Evolutionary conservation across 306 rosid species (phyloP), one percentile per base, ranked within the genome.

Genomic region (Cicer yamashitae): DNA sequence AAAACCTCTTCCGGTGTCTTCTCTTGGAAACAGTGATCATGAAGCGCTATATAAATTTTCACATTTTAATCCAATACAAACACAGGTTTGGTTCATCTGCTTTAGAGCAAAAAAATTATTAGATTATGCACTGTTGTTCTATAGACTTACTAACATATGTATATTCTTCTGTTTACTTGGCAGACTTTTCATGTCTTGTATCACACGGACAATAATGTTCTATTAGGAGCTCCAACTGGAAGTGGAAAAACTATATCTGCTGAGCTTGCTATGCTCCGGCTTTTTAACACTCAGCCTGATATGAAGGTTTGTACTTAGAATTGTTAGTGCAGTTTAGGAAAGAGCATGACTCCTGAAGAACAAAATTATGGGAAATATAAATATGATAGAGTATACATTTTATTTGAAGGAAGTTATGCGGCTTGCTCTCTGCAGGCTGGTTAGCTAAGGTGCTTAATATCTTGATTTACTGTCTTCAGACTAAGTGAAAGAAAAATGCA

Each of bases 201-300:
- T 86, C 98, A 94, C 85, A 87, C 94, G 3, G 97, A 91, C 86
- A 85, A 87, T 81, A 91, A 91, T 87, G 90, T 94, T 80, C 92
- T 94, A 20, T 82, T 94, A 60, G 98, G 98, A 81, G 98, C 97
- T 85, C 98, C 98, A 52, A 91, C 98, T 76, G 98, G 98, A 57
- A 94, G 98, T 90, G 98, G 98, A 70, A 94, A 94, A 83, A 94
- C 98, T 67, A 91, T 94, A 83, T 94, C 98, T 76, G 98, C 98
- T 25, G 98, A 94, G 88, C 98, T 94, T 79, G 98, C 98, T 62
- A 94, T 91, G 89, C 91, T 91, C 82, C 98, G 58, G 54, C 97
- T 94, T 70, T 94, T 94, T 84, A 90, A 85, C 69, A 87, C 96
- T 11, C 97, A 90, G 80, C 91, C 98, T 80, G 97, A 91, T 85